phyloP scores from a whole-genome alignment of 345 rosid species.

The Turritis glabra region DNA sequence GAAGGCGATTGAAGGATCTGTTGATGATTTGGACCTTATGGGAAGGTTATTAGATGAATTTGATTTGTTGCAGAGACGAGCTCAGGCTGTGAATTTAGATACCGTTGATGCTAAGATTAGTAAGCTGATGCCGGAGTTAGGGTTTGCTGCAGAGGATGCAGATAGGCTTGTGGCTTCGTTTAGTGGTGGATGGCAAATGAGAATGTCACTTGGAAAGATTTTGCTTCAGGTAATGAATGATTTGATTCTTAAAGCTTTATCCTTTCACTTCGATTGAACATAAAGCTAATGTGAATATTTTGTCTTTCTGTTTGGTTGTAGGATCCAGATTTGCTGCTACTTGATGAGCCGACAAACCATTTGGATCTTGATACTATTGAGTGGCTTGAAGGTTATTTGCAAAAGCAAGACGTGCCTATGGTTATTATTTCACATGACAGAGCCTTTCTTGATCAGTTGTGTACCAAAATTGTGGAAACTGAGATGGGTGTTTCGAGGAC shows the following conservation, averaged over 20 bases:
- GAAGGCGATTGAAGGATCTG: constrained; percentile 72
- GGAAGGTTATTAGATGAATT: constrained; percentile 95
- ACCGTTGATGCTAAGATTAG: constrained; percentile 77
- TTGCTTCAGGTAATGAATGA: constrained; percentile 69
- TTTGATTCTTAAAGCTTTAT: not conserved
- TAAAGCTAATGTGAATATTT: not conserved
- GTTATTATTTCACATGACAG: constrained; percentile 95
- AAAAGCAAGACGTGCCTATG: constrained; percentile 94
- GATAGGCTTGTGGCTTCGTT: constrained; percentile 94
- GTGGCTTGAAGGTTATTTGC: constrained; percentile 95
- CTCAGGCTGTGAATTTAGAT: constrained; percentile 73
- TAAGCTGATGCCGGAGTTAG: constrained; percentile 92
- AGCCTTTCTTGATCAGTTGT: constrained; percentile 93
- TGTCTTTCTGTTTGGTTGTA: constrained; percentile 40
- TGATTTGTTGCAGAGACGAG: constrained; percentile 83
- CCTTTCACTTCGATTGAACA: not conserved
- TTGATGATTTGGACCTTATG: constrained; percentile 91
- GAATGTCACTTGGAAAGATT: constrained; percentile 98
- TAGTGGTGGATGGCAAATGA: constrained; percentile 99
- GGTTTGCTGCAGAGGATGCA: constrained; percentile 73
- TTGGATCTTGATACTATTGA: constrained; percentile 95
- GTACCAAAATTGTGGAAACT: constrained; percentile 95
- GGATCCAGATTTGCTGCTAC: constrained; percentile 91
- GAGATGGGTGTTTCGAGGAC: constrained; percentile 95
- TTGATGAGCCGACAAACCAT: constrained; percentile 97